Conservation (phyloP, 352 stramenopile genomes). For the Phytopythium ostracodes region DNA sequence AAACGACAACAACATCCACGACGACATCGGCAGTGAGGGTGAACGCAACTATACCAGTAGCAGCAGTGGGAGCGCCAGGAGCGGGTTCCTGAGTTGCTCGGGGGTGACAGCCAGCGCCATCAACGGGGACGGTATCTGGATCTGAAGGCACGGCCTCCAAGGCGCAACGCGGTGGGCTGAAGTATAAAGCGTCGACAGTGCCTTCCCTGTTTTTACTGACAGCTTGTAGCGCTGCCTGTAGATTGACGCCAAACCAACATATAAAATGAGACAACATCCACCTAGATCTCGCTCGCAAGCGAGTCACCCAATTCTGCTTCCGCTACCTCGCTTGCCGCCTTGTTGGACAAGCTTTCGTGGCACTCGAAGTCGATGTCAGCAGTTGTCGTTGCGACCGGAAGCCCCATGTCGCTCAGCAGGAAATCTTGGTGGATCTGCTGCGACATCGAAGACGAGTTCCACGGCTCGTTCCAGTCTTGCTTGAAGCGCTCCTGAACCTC, state of each 20-base stretch:
- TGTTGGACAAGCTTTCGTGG: constrained; percentile 10
- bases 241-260: too few species aligned
- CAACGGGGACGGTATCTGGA: constrained; percentile 44
- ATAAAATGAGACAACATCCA: too few species aligned
- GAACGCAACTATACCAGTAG: constrained; percentile 17
- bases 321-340: not conserved
- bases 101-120: constrained; percentile 23
- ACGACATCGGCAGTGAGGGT: constrained; percentile 12
- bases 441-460: constrained; percentile 10
- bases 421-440: not conserved
- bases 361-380: constrained; percentile 5
- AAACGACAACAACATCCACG: constrained; percentile 11
- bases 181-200: not conserved
- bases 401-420: not conserved
- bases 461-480: constrained; percentile 15
- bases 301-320: too few species aligned
- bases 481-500: constrained; percentile 32
- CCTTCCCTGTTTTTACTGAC: too few species aligned
- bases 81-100: constrained; percentile 63
- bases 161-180: not conserved
- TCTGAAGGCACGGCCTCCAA: not conserved
- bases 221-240: too few species aligned
- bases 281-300: too few species aligned
- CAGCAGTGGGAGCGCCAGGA: constrained; percentile 28
- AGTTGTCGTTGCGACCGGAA: not conserved